Conservation (phyloP, 257 asterid genomes). For the Solanum piurae region DNA sequence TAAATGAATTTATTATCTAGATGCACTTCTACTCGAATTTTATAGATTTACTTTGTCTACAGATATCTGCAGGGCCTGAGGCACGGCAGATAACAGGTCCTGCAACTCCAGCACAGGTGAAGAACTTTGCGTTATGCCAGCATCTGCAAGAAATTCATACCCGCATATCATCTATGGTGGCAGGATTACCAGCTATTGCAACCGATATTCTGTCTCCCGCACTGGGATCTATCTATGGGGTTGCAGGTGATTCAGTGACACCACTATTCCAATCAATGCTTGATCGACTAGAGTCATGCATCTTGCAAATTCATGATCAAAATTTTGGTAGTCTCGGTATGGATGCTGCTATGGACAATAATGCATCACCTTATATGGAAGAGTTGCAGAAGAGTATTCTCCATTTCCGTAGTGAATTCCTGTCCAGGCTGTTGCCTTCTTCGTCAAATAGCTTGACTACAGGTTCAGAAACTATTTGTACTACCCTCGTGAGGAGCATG, state of each 20-base stretch:
- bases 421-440: conserved; percentile 72
- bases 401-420: conserved; percentile 75
- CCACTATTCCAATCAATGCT: conserved; percentile 91
- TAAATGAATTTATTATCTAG: background rate
- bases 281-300: conserved; percentile 77
- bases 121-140: conserved; percentile 77
- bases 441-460: conserved; percentile 33
- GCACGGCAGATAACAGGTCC: conserved; percentile 89
- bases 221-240: conserved; percentile 70
- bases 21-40: background rate
- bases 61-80: conserved; percentile 96
- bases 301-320: conserved; percentile 82
- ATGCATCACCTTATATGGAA: conserved; percentile 92
- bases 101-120: conserved; percentile 80
- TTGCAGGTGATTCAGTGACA: conserved; percentile 88
- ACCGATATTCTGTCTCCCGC: conserved; percentile 73
- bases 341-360: conserved; percentile 76
- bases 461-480: conserved; percentile 69
- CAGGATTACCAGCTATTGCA: conserved; percentile 67
- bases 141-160: conserved; percentile 87
- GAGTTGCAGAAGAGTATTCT: conserved; percentile 69
- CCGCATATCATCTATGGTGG: conserved; percentile 49
- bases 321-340: conserved; percentile 60
- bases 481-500: conserved; percentile 76
- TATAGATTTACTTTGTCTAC: background rate